A percentile compares a stretch with the other conserved stretches of the same genome.
phyloP scores from a whole-genome alignment of 495 filamentous ascomycete genomes.

The Halenospora varia region DNA sequence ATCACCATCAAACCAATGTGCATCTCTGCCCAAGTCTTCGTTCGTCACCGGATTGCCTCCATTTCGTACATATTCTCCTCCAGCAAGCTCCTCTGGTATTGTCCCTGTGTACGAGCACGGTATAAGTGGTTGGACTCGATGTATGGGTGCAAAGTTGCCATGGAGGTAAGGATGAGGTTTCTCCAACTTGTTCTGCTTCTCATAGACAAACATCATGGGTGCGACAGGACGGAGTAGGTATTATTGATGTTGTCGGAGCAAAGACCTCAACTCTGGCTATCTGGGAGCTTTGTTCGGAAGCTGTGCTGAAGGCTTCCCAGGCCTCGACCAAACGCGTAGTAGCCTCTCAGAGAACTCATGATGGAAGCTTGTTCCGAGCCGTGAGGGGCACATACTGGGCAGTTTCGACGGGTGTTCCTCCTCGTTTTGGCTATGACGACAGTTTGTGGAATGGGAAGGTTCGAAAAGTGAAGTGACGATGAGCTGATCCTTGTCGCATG shows the following conservation, averaged over 20 bases:
- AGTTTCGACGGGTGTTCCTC: too few species aligned
- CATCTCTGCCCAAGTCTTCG: conserved; percentile 47
- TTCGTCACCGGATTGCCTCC: conserved; percentile 63
- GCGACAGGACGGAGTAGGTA: conserved; percentile 7
- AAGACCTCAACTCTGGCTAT: too few species aligned
- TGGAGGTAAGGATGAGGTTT: conserved; percentile 40
- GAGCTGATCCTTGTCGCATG: too few species aligned
- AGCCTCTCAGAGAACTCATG: too few species aligned
- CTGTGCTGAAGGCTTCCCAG: background rate
- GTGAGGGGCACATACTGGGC: too few species aligned
- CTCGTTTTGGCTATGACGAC: too few species aligned
- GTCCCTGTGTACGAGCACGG: conserved; percentile 47
- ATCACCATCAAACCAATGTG: conserved; percentile 70
- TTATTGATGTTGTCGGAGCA: background rate
- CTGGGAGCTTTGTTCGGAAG: background rate
- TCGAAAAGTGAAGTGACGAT: too few species aligned
- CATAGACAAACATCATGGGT: conserved; percentile 19
- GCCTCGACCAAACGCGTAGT: too few species aligned
- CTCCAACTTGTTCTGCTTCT: conserved; percentile 16
- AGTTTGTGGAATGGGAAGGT: too few species aligned
- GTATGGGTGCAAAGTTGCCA: conserved; percentile 63
- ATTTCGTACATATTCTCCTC: conserved; percentile 66
- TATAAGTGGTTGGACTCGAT: conserved; percentile 40
- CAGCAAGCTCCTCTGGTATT: conserved; percentile 55
- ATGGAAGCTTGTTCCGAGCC: too few species aligned